Conservation (phyloP, 495 filamentous ascomycete species). For the Penicillium samsonianum region DNA sequence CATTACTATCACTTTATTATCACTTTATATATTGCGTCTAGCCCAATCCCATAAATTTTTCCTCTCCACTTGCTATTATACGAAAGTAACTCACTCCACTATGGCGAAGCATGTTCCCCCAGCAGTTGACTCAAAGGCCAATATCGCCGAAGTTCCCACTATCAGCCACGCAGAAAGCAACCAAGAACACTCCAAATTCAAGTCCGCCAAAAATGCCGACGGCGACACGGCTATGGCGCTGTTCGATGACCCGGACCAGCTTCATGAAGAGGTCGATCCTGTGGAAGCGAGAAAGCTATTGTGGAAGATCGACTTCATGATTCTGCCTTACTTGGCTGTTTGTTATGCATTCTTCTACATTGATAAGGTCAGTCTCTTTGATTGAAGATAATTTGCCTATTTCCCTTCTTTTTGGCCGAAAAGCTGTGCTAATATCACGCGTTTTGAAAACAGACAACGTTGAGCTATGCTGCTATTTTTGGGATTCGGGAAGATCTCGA, state of each 20-base stretch:
- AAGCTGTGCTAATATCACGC: conserved; percentile 30
- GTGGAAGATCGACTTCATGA: conserved; percentile 58
- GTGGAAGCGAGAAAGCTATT: conserved; percentile 50
- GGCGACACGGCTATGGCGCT: conserved; percentile 50
- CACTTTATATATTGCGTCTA: background rate
- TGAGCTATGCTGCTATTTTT: conserved; percentile 61
- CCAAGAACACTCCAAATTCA: conserved; percentile 30
- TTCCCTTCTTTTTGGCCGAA: conserved; percentile 2
- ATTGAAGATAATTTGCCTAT: conserved; percentile 21
- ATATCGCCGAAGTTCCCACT: conserved; percentile 26
- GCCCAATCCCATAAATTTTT: background rate
- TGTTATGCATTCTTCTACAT: conserved; percentile 65
- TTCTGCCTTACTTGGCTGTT: conserved; percentile 52
- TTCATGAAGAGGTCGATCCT: conserved; percentile 50
- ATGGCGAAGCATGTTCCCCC: conserved; percentile 18
- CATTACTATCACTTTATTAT: background rate
- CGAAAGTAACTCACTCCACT: conserved; percentile 1
- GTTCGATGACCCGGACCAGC: conserved; percentile 42
- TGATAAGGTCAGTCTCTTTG: conserved; percentile 42
- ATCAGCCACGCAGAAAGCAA: conserved; percentile 31
- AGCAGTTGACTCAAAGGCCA: conserved; percentile 26
- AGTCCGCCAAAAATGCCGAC: conserved; percentile 32
- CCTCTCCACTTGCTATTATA: background rate
- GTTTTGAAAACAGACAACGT: conserved; percentile 48
- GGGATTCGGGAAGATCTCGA: conserved; percentile 52